A percentile compares a stretch with the other conserved stretches of the same genome.
These are phyloP conservation scores for Capronia coronata DNA, from an alignment of 2,329 filamentous ascomycete species.

Conservation along the genomic window DNA sequence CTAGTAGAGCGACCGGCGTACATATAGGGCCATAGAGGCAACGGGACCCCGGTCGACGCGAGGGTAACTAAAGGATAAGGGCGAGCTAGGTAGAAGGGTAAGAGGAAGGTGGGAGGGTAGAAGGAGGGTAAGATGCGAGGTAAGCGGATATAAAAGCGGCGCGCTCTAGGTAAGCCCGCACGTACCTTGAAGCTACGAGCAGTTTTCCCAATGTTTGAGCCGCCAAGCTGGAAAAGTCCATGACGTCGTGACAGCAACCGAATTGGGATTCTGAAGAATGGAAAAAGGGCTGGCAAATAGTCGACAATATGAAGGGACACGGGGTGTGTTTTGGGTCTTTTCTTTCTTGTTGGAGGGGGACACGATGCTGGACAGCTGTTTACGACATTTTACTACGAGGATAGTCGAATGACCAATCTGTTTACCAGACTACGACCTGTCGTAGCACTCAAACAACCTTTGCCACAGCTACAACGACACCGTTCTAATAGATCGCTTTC, in stretches of 20 bases:
- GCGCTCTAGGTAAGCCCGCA: too few relatives aligned
- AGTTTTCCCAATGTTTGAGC: too few relatives aligned
- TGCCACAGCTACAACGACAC: not conserved
- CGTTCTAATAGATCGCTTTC: constrained; percentile 1
- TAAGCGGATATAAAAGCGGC: too few relatives aligned
- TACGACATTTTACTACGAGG: not conserved
- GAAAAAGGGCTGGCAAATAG: not conserved
- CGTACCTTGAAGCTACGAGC: too few relatives aligned
- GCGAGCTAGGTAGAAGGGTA: too few relatives aligned
- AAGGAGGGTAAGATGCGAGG: too few relatives aligned
- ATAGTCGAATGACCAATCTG: constrained; percentile 7
- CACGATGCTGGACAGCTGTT: not conserved
- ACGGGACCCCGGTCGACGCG: too few relatives aligned
- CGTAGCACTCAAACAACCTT: not conserved
- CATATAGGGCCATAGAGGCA: too few relatives aligned
- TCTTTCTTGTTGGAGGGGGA: not conserved
- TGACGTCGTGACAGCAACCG: constrained; percentile 14
- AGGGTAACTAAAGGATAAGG: too few relatives aligned
- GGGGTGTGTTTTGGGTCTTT: not conserved
- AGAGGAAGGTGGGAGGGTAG: too few relatives aligned
- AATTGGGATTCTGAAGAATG: not conserved
- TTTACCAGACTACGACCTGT: not conserved
- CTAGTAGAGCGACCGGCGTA: too few relatives aligned
- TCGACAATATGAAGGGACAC: not conserved
- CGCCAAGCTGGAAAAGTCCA: constrained; percentile 12